Evolutionary conservation across 2,329 filamentous ascomycete genomes (phyloP).

Genomic region (Penicillium concentricum): DNA sequence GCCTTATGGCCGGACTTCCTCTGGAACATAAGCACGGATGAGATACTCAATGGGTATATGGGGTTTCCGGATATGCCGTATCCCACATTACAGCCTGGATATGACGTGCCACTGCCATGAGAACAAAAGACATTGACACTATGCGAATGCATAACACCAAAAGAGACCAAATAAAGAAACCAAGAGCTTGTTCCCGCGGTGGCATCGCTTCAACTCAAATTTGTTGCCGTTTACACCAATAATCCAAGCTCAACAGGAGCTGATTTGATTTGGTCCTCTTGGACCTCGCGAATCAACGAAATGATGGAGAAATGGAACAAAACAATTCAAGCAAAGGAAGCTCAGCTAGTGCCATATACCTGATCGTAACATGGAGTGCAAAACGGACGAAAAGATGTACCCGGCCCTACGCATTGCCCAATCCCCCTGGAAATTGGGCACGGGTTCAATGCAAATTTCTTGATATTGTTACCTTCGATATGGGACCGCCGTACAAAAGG

Average conservation of each 20-base stretch:
- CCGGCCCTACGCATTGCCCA: too few relatives aligned
- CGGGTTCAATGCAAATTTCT: too few relatives aligned
- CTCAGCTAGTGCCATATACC: too few relatives aligned
- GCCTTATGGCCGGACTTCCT: conserved; percentile 1
- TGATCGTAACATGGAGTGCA: too few relatives aligned
- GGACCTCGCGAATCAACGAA: conserved; percentile 1
- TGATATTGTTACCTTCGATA: too few relatives aligned
- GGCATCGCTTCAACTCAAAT: not conserved
- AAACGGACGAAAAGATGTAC: too few relatives aligned
- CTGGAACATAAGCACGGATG: conserved; percentile 3
- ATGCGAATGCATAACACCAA: not conserved
- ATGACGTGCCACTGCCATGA: not conserved
- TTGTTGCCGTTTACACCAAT: not conserved
- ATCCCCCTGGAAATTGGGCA: too few relatives aligned
- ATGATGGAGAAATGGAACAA: too few relatives aligned
- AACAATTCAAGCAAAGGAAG: too few relatives aligned
- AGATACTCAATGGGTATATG: not conserved
- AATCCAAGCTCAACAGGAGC: conserved; percentile 4
- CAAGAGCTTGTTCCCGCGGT: not conserved
- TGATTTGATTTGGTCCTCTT: conserved; percentile 4
- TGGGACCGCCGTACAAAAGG: too few relatives aligned
- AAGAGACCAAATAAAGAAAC: not conserved
- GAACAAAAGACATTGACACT: not conserved
- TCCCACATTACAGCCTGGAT: not conserved
- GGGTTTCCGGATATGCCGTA: conserved; percentile 1